These are phyloP conservation scores for Eucalyptus sideroxylon DNA, from an alignment of 345 rosid genomes.

Conservation along the genomic window DNA sequence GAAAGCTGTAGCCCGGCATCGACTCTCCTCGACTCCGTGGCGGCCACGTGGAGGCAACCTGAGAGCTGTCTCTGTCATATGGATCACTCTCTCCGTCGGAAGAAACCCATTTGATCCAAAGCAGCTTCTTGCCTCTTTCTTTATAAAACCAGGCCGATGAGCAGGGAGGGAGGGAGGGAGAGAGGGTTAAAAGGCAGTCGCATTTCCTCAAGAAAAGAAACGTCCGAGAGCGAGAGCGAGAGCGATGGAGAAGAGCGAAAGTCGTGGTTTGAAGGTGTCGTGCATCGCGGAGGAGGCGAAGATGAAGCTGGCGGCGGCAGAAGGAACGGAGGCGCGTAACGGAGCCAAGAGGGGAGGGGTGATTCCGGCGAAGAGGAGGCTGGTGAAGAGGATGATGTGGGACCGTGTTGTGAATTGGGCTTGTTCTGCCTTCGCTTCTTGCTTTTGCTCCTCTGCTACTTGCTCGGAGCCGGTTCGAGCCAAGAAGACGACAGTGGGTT, in stretches of 20 bases:
- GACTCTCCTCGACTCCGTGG: not conserved
- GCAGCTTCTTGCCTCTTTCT: not conserved
- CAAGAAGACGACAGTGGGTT: not conserved
- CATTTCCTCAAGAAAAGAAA: not conserved
- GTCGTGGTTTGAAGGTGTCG: not conserved
- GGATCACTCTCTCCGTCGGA: not conserved
- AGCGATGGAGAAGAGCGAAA: not conserved
- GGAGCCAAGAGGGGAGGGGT: not conserved
- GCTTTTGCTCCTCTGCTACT: not conserved
- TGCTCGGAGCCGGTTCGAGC: not conserved
- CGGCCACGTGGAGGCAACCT: not conserved
- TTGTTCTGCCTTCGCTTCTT: not conserved
- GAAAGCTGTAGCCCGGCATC: not conserved
- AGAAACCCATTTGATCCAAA: not conserved
- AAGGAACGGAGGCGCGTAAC: not conserved
- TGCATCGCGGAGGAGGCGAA: not conserved
- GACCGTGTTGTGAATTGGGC: not conserved
- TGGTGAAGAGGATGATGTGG: not conserved
- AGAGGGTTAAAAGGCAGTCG: not conserved
- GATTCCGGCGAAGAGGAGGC: slow-evolving; percentile 1
- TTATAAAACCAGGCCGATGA: not conserved
- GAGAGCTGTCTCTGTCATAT: not conserved
- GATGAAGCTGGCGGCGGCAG: not conserved
- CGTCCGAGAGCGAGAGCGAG: not conserved
- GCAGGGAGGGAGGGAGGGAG: not conserved